Base-by-base conservation (phyloP, 2,329 filamentous ascomycete genomes). In the Microsporum ferrugineum region DNA sequence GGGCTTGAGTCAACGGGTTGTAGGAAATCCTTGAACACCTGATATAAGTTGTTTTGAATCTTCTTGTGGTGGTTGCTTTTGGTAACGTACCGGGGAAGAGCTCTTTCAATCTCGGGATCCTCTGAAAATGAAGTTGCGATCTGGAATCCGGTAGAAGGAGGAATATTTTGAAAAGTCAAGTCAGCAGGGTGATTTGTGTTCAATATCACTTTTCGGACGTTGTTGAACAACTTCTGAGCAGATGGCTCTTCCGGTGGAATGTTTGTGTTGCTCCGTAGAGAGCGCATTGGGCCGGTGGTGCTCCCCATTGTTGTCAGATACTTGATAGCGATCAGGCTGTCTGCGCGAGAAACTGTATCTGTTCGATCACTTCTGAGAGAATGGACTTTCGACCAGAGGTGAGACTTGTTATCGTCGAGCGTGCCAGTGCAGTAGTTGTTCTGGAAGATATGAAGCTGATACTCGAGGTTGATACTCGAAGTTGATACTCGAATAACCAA, bases 81-180 rank as follows among this genome's bases (percentile, higher is more conserved):
- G 39, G 49, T 27, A 53, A 58, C 55, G 47, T 43, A 59, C 51
- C 59, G 31, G 53, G 55, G 45, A 47, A 31, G 61, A 10, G 47
- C 49, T 12, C 39, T 27, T 51, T 62, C 58, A 41, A 60, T 49
- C 29, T 62, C 61, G n/a, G 61, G 58, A 51, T 62, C 61, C 34
- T 60, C 61, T 31, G 8, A 29, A 56, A 62, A 60, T 12, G 58
- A 60, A 8, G 49, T 60, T 47, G 61, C 51, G 36, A 62, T 34
- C 23, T 36, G 58, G n/a, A 49, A 59, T 8, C 61, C 61, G 31
- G 49, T 7, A 31, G 27, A n/a, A 49, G 41, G 61, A 39, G 58
- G 38, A 39, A 62, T 60, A 38, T 49, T 49, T 62, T 41, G 27
- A 39, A 57, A 60, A 38, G 39, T 41, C 47, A 62, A 49, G n/a